Evolutionary conservation across 2,329 filamentous ascomycete genomes (phyloP).

Genomic region (Fusarium succisae): DNA sequence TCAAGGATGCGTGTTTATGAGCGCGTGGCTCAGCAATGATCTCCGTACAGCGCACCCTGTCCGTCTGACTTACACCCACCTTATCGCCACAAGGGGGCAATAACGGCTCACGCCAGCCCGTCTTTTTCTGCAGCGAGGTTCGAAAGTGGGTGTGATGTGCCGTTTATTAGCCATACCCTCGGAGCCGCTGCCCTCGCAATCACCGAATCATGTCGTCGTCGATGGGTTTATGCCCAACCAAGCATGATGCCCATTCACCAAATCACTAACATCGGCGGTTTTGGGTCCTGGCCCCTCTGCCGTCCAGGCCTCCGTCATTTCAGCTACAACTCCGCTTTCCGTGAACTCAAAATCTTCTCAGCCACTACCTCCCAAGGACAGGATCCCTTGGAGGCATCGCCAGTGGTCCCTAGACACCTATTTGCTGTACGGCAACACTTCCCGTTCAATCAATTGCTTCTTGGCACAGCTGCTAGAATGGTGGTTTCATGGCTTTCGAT

Average conservation of each 20-base stretch:
- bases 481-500: conserved; percentile 5
- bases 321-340: conserved; percentile 35
- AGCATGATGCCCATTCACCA: conserved; percentile 22
- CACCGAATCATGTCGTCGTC: conserved; percentile 28
- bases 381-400: conserved; percentile 22
- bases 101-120: conserved; percentile 33
- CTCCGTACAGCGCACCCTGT: conserved; percentile 29
- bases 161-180: conserved; percentile 14
- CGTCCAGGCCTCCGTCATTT: conserved; percentile 30
- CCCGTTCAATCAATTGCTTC: conserved; percentile 18
- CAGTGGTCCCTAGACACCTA: background rate
- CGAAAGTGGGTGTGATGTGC: conserved; percentile 33
- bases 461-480: conserved; percentile 6
- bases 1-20: conserved; percentile 30
- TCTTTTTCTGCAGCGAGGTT: conserved; percentile 29
- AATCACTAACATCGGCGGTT: conserved; percentile 15
- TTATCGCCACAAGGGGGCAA: conserved; percentile 33
- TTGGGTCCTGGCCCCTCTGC: conserved; percentile 8
- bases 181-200: background rate
- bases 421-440: conserved; percentile 3
- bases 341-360: conserved; percentile 34
- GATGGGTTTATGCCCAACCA: conserved; percentile 16
- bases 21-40: conserved; percentile 36
- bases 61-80: conserved; percentile 34
- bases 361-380: conserved; percentile 26